Conservation (phyloP, 306 rosid species). For the Pyrus betulifolia region DNA sequence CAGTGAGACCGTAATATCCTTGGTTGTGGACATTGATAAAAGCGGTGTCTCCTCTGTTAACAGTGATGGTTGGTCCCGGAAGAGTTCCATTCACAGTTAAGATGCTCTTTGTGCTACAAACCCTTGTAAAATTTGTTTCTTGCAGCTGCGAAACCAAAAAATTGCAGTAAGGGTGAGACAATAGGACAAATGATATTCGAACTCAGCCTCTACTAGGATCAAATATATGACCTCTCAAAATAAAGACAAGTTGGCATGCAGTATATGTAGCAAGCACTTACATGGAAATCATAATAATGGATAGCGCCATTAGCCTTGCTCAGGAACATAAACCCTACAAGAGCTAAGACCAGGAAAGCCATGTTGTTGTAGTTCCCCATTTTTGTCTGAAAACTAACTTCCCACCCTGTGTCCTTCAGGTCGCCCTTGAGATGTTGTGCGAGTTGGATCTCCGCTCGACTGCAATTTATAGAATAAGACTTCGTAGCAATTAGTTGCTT, state of each 20-base stretch:
- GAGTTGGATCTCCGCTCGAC: not conserved
- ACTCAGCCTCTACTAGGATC: not conserved
- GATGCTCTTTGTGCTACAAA: constrained; percentile 21
- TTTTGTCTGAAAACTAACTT: not conserved
- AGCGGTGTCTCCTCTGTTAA: constrained; percentile 6
- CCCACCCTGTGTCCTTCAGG: constrained; percentile 1
- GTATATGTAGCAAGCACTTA: not conserved
- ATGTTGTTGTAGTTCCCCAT: not conserved
- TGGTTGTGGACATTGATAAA: constrained; percentile 20
- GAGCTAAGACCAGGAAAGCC: not conserved
- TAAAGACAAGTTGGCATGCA: not conserved
- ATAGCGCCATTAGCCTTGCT: not conserved
- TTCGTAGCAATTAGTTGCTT: not conserved
- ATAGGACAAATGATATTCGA: not conserved
- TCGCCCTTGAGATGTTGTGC: not conserved
- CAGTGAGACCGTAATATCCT: constrained; percentile 17
- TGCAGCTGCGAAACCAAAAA: not conserved
- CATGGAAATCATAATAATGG: not conserved
- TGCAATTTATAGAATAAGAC: not conserved
- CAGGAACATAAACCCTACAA: not conserved
- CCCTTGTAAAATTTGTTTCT: constrained; percentile 7
- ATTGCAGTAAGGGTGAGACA: not conserved
- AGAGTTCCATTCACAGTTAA: constrained; percentile 17
- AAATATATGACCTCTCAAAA: not conserved
- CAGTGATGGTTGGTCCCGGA: constrained; percentile 24